Conservation (phyloP, 148 eudicot species). For the Drosera capensis region DNA sequence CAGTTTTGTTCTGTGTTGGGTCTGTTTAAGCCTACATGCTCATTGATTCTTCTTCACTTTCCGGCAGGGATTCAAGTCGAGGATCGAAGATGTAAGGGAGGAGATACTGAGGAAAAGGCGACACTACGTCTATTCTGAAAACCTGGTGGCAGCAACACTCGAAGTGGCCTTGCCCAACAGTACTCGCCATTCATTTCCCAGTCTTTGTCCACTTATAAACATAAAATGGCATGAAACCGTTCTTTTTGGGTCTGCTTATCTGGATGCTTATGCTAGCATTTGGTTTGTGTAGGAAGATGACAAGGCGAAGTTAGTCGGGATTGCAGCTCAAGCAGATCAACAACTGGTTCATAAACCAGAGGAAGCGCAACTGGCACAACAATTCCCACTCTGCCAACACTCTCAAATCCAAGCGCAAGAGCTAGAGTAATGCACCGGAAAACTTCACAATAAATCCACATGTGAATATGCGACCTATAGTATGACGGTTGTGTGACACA, state of each 20-base stretch:
- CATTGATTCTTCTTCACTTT: too few species aligned
- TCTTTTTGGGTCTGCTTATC: background rate
- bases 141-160: constrained; percentile 16
- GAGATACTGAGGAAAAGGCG: constrained; percentile 13
- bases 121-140: constrained; percentile 11
- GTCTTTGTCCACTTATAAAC: background rate
- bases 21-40: too few species aligned
- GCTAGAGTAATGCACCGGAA: background rate
- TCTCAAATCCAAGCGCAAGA: constrained; percentile 1
- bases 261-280: background rate
- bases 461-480: background rate
- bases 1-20: too few species aligned
- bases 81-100: constrained; percentile 10
- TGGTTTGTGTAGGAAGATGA: constrained; percentile 1
- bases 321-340: background rate
- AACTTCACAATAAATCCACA: background rate
- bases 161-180: constrained; percentile 14
- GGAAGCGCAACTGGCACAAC: background rate
- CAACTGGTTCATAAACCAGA: too few species aligned
- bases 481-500: background rate
- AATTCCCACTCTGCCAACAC: background rate
- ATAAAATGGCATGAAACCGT: background rate
- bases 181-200: background rate
- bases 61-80: constrained; percentile 11
- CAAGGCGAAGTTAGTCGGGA: constrained; percentile 1